A percentile compares a stretch with the other conserved stretches of the same genome.
These are phyloP conservation scores for Fusarium aywerte DNA, from an alignment of 2,329 filamentous ascomycete genomes.

Conservation along the genomic window DNA sequence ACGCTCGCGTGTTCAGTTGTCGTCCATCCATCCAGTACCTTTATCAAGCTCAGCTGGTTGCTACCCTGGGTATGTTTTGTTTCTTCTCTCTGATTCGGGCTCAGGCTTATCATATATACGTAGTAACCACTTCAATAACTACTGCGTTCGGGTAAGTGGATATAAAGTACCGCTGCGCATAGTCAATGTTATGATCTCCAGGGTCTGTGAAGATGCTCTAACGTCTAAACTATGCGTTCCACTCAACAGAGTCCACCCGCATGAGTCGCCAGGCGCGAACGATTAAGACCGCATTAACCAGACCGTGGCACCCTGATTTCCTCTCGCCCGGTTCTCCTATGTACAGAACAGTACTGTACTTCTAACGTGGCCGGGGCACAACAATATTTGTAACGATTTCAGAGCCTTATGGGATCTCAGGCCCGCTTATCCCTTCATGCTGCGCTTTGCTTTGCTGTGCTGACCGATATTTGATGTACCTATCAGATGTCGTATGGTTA, in stretches of 20 bases:
- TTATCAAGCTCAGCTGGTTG: conserved; percentile 31
- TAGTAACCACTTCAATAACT: not conserved
- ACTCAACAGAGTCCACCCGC: conserved; percentile 28
- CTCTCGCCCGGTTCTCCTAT: not conserved
- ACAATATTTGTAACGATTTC: conserved; percentile 3
- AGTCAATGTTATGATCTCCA: conserved; percentile 2
- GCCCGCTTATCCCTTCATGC: conserved; percentile 21
- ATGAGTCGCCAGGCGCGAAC: conserved; percentile 25
- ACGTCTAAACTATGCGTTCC: conserved; percentile 25
- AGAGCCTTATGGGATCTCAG: conserved; percentile 13
- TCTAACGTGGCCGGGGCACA: conserved; percentile 31
- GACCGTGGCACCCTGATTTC: conserved; percentile 16
- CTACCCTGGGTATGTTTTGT: not conserved
- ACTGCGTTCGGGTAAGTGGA: conserved; percentile 6
- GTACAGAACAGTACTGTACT: not conserved
- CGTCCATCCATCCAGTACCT: conserved; percentile 30
- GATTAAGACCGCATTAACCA: conserved; percentile 27
- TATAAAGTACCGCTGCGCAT: conserved; percentile 4
- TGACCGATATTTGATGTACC: conserved; percentile 36
- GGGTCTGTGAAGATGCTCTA: conserved; percentile 14
- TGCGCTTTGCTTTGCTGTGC: not conserved
- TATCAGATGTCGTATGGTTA: conserved; percentile 34
- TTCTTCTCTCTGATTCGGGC: not conserved
- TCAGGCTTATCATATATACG: conserved; percentile 2
- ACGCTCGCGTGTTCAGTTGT: conserved; percentile 38